Conservation (phyloP, 495 filamentous ascomycete species). For the Viridothelium virens region DNA sequence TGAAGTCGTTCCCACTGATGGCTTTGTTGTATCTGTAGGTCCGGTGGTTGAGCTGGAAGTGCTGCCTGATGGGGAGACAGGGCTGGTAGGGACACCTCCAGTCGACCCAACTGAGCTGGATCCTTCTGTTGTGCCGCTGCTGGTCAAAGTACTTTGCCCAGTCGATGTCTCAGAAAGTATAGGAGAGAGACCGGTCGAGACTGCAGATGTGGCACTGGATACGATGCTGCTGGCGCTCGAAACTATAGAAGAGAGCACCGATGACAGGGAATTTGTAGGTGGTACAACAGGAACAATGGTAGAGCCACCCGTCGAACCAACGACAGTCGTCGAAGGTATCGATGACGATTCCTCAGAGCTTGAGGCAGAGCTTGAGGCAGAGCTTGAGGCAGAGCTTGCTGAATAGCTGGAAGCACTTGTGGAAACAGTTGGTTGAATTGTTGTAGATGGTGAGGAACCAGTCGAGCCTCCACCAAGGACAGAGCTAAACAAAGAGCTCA, state of each 20-base stretch:
- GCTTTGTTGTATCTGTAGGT: neutral
- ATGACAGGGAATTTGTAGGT: neutral
- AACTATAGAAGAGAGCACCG: neutral
- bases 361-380: neutral
- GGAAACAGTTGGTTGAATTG: neutral
- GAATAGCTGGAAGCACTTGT: neutral
- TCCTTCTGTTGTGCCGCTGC: neutral
- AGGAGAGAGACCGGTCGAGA: neutral
- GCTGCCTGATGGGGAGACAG: constrained; percentile 1
- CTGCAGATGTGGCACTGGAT: constrained; percentile 1
- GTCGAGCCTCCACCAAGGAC: constrained; percentile 5
- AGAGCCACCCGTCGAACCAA: neutral
- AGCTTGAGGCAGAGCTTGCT: too few relatives aligned
- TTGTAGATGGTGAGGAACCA: neutral
- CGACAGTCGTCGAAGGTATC: neutral
- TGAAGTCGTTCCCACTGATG: neutral
- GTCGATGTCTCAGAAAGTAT: constrained; percentile 3
- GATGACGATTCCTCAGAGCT: constrained; percentile 4
- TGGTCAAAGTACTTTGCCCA: neutral
- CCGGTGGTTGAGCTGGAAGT: constrained; percentile 6
- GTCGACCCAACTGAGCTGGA: constrained; percentile 9
- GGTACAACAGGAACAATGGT: neutral
- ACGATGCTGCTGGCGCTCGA: neutral
- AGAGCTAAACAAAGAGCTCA: neutral
- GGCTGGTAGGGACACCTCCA: constrained; percentile 6